A percentile compares a stretch with the other conserved stretches of the same genome.
Evolutionary conservation across 495 filamentous ascomycete species (phyloP).

Genomic region (Penicillium simplicissimum): DNA sequence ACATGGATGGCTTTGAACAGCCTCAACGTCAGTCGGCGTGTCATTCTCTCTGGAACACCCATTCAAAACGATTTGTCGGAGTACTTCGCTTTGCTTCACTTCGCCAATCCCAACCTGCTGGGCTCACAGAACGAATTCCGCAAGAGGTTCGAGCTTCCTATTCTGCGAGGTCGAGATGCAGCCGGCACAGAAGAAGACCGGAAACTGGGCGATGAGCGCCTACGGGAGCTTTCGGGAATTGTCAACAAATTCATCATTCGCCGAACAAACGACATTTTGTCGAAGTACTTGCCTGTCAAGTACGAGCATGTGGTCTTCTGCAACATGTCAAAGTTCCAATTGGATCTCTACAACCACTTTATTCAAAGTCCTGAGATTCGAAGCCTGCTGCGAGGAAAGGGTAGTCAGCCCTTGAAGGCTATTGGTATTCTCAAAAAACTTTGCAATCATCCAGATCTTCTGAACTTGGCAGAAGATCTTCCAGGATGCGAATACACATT

Average conservation of each 20-base stretch:
- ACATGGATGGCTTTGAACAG: constrained; percentile 89
- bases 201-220: constrained; percentile 79
- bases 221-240: constrained; percentile 74
- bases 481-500: constrained; percentile 81
- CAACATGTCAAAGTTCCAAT: constrained; percentile 89
- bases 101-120: constrained; percentile 91
- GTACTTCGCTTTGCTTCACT: constrained; percentile 94
- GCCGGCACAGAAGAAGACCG: constrained; percentile 82
- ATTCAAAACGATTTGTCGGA: constrained; percentile 98
- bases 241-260: constrained; percentile 99
- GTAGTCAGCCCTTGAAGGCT: constrained; percentile 92
- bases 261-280: constrained; percentile 95
- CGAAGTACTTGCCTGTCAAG: constrained; percentile 97
- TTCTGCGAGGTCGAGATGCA: constrained; percentile 89
- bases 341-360: constrained; percentile 93
- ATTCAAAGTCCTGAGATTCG: constrained; percentile 95
- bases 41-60: constrained; percentile 95
- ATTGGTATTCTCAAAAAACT: constrained; percentile 97
- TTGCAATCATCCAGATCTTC: constrained; percentile 96
- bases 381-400: constrained; percentile 87
- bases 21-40: constrained; percentile 84
- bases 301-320: constrained; percentile 99
- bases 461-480: constrained; percentile 80
- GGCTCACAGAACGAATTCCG: constrained; percentile 90
- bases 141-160: constrained; percentile 91